These are phyloP conservation scores for Lasiodiplodia sp. DNA, from an alignment of 2,329 filamentous ascomycete genomes.

Conservation along the genomic window DNA sequence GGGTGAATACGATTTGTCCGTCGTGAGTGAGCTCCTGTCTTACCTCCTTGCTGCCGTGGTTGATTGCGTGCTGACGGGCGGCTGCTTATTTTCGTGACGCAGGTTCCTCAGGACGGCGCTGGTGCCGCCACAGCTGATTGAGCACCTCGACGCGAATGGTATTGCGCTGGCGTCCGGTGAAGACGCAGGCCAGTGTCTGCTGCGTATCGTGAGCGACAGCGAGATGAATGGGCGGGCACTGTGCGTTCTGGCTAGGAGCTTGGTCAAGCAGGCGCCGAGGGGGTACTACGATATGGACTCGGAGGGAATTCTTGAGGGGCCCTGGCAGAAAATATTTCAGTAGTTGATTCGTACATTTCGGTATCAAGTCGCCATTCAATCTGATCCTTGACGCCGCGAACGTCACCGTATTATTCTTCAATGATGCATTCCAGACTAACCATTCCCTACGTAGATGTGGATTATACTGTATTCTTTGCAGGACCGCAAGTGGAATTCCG, in stretches of 20 bases:
- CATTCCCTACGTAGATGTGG: no score
- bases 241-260: background rate
- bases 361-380: no score
- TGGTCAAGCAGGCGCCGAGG: constrained; percentile 2
- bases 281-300: constrained; percentile 15
- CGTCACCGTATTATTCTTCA: no score
- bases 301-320: background rate
- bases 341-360: background rate
- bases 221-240: constrained; percentile 10
- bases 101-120: constrained; percentile 11
- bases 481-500: no score
- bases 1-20: constrained; percentile 14
- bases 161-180: background rate
- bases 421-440: no score
- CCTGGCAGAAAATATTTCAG: constrained; percentile 1
- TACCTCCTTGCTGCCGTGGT: background rate
- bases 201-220: constrained; percentile 8
- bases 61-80: background rate
- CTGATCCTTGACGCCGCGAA: no score
- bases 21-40: background rate
- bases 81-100: background rate
- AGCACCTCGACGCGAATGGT: background rate
- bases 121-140: background rate
- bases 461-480: no score
- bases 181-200: constrained; percentile 7